phyloP scores from a whole-genome alignment of 2,329 filamentous ascomycete genomes.

The Lachnellula cervina region DNA sequence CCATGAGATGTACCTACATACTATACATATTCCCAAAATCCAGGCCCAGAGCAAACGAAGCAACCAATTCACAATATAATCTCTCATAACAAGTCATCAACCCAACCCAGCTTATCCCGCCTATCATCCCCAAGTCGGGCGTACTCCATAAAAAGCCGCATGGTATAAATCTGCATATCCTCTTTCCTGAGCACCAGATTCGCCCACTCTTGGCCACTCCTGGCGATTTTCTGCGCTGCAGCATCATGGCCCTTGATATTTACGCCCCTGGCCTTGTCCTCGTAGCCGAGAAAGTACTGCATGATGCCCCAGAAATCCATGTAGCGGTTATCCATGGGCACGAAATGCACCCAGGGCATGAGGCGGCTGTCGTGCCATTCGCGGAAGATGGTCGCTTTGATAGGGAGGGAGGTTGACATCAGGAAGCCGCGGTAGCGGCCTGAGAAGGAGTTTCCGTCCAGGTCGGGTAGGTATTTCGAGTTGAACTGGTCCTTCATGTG shows the following conservation, averaged over 20 bases:
- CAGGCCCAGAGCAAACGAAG: background rate
- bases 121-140: constrained; percentile 33
- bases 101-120: constrained; percentile 32
- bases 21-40: too few species aligned
- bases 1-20: too few species aligned
- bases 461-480: constrained; percentile 68
- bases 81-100: constrained; percentile 22
- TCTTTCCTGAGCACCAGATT: constrained; percentile 65
- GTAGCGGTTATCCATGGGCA: constrained; percentile 74
- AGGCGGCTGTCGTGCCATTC: constrained; percentile 79
- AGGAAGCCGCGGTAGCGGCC: constrained; percentile 68
- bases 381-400: constrained; percentile 73
- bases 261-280: constrained; percentile 33
- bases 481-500: constrained; percentile 53
- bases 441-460: constrained; percentile 71
- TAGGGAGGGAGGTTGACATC: constrained; percentile 61
- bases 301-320: constrained; percentile 68
- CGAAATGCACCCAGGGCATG: constrained; percentile 74
- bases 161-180: constrained; percentile 59
- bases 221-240: constrained; percentile 61
- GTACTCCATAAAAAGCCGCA: constrained; percentile 64
- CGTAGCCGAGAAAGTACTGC: constrained; percentile 68
- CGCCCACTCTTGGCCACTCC: constrained; percentile 66
- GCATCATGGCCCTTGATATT: constrained; percentile 37
- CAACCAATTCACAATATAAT: background rate